These are phyloP conservation scores for Larix kaempferi DNA, from an alignment of 75 land plant genomes.

Conservation along the genomic window DNA sequence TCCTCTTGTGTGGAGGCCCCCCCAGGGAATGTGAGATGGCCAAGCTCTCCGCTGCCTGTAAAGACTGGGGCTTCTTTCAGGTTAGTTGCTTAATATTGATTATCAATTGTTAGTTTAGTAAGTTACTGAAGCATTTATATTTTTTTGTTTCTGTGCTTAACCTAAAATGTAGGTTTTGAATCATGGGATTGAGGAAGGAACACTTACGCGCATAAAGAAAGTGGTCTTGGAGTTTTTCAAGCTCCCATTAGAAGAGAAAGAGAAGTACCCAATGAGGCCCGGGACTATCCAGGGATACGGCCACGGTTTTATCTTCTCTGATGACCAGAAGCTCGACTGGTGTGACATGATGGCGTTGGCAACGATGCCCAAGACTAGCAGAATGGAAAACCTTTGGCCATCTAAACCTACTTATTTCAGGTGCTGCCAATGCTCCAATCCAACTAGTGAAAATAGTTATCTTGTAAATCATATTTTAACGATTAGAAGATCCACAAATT, in stretches of 20 bases:
- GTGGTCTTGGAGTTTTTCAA: too few species aligned
- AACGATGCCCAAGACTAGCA: slow-evolving; percentile 28
- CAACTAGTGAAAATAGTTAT: too few species aligned
- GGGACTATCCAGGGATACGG: slow-evolving; percentile 71
- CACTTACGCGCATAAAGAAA: too few species aligned
- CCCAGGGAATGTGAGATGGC: slow-evolving; percentile 22
- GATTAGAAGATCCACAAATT: too few species aligned
- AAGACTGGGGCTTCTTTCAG: slow-evolving; percentile 31
- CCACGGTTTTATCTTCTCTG: slow-evolving; percentile 61
- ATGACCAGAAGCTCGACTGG: slow-evolving; percentile 69
- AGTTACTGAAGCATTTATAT: background rate
- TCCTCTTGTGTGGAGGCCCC: background rate
- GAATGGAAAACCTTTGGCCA: slow-evolving; percentile 49
- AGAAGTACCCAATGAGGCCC: slow-evolving; percentile 48
- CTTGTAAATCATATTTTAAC: background rate
- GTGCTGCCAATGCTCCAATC: slow-evolving; percentile 18
- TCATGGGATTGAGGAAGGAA: too few species aligned
- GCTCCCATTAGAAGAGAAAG: too few species aligned
- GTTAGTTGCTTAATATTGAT: background rate
- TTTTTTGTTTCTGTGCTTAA: slow-evolving; percentile 42
- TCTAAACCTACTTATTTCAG: slow-evolving; percentile 36
- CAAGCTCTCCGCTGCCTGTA: slow-evolving; percentile 25
- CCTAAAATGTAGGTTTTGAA: slow-evolving; percentile 50
- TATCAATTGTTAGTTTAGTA: background rate
- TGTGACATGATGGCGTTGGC: slow-evolving; percentile 68